A percentile compares a stretch with the other conserved stretches of the same genome.
These are phyloP conservation scores for Euclidium syriacum DNA, from an alignment of 345 rosid genomes.

Conservation along the genomic window DNA sequence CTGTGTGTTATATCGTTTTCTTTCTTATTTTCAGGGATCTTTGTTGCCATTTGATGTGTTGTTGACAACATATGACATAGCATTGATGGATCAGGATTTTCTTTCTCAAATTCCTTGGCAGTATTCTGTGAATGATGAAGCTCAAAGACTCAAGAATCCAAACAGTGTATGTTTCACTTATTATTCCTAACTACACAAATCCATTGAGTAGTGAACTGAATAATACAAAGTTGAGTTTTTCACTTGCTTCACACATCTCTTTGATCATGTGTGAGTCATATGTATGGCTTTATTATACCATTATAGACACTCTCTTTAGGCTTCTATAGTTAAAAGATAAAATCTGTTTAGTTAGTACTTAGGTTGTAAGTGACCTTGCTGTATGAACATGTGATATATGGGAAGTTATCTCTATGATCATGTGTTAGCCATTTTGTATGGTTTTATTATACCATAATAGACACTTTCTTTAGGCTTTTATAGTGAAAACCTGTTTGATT, in stretches of 20 bases:
- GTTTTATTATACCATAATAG: neutral
- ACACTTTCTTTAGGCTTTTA: neutral
- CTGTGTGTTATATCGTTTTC: neutral
- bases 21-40: slow-evolving; percentile 43
- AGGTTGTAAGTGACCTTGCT: too few relatives aligned
- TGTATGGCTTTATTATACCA: neutral
- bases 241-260: neutral
- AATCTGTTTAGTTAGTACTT: neutral
- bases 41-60: slow-evolving; percentile 67
- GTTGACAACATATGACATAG: slow-evolving; percentile 76
- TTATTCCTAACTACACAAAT: neutral
- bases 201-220: neutral
- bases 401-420: too few relatives aligned
- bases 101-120: slow-evolving; percentile 88
- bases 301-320: neutral
- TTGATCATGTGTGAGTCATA: neutral
- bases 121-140: slow-evolving; percentile 74
- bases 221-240: neutral
- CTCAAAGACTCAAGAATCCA: slow-evolving; percentile 91
- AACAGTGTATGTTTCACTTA: slow-evolving; percentile 56
- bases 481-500: neutral
- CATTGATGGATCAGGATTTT: slow-evolving; percentile 68
- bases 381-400: slow-evolving; percentile 9
- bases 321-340: neutral
- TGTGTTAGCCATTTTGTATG: neutral